phyloP scores from a whole-genome alignment of 169 alveolate species.

The Plasmodium berghei region DNA sequence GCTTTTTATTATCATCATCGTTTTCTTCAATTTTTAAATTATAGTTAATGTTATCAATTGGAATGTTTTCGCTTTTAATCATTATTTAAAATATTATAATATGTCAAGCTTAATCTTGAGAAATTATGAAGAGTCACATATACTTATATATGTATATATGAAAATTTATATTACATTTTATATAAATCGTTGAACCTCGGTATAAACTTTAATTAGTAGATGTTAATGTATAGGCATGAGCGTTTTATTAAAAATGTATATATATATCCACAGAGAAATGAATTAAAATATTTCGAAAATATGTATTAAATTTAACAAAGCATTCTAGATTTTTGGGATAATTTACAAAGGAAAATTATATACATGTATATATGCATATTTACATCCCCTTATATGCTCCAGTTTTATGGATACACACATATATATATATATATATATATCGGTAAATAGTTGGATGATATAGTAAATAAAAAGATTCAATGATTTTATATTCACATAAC shows the following conservation, averaged over 20 bases:
- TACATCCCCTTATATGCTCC: not conserved
- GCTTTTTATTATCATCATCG: not conserved
- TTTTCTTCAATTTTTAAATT: slow-evolving; percentile 17
- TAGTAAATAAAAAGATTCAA: too few species aligned
- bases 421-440: not conserved
- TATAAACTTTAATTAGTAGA: too few species aligned
- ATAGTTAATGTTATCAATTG: slow-evolving; percentile 59
- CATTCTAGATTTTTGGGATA: too few species aligned
- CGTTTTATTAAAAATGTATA: too few species aligned
- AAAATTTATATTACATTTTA: too few species aligned
- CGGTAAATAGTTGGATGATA: not conserved
- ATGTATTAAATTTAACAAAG: too few species aligned
- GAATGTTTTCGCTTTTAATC: slow-evolving; percentile 52
- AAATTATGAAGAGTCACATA: not conserved
- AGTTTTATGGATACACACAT: not conserved
- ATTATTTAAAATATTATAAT: slow-evolving; percentile 27
- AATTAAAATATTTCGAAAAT: too few species aligned
- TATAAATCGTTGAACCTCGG: too few species aligned
- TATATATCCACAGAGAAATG: too few species aligned
- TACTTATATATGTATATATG: not conserved
- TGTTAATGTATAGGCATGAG: too few species aligned
- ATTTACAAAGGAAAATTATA: not conserved
- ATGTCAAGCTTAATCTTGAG: not conserved
- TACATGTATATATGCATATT: not conserved
- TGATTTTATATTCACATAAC: too few species aligned